Base-by-base conservation (phyloP, 164 flowering plant species). In the Liriodendron chinense region DNA sequence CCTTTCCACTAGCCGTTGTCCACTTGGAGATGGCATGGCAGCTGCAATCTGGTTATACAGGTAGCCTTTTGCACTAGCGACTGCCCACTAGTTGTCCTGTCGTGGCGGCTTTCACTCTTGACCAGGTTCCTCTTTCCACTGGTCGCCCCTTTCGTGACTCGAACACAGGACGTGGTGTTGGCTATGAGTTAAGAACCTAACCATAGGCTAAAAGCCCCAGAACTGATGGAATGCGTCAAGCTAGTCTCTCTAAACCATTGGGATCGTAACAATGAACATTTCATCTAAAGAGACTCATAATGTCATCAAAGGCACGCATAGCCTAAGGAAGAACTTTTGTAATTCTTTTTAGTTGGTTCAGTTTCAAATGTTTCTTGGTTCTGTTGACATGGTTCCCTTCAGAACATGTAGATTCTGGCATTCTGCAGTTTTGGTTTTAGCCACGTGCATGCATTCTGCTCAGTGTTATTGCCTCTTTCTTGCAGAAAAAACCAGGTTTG, bases 401-500 rank as follows among this genome's bases (percentile, higher is more conserved):
- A 9, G 5, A 65, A 12, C 24, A 9, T 24, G 25, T 22, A 9
- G 16, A 2, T 24, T 23, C 13, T 1, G 68, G 24, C 25, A 5
- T 22, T 23, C 10, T 14, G 26, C 13, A 2, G 9, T 5, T 23
- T 65, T 13, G 28, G 26, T 65, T 23, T 10, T 21, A 24, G 26
- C 25, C 28, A 22, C 14, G 12, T 64, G 67, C 23, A 22, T 64
- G 26, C n/a, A 68, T 65, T 73, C 7, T 16, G 9, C 3, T 34
- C n/a, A 14, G 1, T 73, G 1, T 64, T 62, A 21, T 56, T 9
- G 3, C 65, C 48, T 18, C 43, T 71, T 1, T 74, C 25, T 57
- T 85, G 67, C 82, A 94, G 99, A 70, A 49, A 78, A 88, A 87
- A 76, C 97, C 94, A 10, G 98, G 99, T 18, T 74, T 96, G 83